A percentile compares a stretch with the other conserved stretches of the same genome.
These are phyloP conservation scores for thale cress (Arabidopsis thaliana) DNA, from an alignment of 345 rosid genomes.

Conservation along the genomic window TAIR10.1 NC_003071.7:18259501-18260000, in stretches of 20 bases:
- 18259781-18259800: slow-evolving; percentile 97
- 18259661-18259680: slow-evolving; percentile 99
- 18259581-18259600: slow-evolving; percentile 62
- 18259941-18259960: slow-evolving; percentile 55
- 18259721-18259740: slow-evolving; percentile 10
- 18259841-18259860: slow-evolving; percentile 95
- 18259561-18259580: slow-evolving; percentile 32
- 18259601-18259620: slow-evolving; percentile 96
- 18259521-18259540: slow-evolving; percentile 55
- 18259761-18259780: slow-evolving; percentile 80
- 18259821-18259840: slow-evolving; percentile 93
- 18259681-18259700: slow-evolving; percentile 34
- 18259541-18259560: neutral
- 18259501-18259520: slow-evolving; percentile 85
- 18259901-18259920: slow-evolving; percentile 94
- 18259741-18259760: neutral
- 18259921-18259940: slow-evolving; percentile 99
- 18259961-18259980: slow-evolving; percentile 14
- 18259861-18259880: slow-evolving; percentile 99
- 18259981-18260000: slow-evolving; percentile 12
- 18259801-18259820: slow-evolving; percentile 97
- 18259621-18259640: slow-evolving; percentile 93
- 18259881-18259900: slow-evolving; percentile 98
- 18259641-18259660: slow-evolving; percentile 82
- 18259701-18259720: slow-evolving; percentile 17